Percentiles rank a stretch among this genome's conserved stretches.
Conservation (phyloP, 176 grass and related monocot species). For the Dendrocalamus sinicus region DNA sequence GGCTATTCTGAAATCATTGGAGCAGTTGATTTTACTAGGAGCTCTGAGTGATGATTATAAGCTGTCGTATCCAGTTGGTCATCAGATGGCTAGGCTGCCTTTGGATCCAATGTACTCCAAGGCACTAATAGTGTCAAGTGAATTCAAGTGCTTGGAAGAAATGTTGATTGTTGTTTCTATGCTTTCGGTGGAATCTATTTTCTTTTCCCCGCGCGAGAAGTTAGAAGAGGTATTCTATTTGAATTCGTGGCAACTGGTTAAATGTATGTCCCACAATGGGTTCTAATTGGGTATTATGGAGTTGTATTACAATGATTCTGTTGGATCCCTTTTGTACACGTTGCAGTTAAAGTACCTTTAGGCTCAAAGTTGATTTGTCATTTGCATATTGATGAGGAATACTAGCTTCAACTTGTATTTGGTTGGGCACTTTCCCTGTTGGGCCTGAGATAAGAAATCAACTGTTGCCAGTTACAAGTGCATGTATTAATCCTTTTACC, state of each 20-base stretch:
- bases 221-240: constrained; percentile 78
- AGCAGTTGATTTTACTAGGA: constrained; percentile 80
- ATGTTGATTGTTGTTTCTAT: constrained; percentile 97
- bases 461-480: not conserved
- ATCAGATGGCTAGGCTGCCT: constrained; percentile 88
- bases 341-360: constrained; percentile 15
- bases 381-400: not conserved
- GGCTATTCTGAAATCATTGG: constrained; percentile 92
- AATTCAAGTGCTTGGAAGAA: constrained; percentile 97
- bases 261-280: not conserved
- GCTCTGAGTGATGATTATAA: constrained; percentile 90
- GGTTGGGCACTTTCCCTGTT: not conserved
- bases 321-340: not conserved
- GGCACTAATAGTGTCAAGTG: constrained; percentile 70
- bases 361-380: not conserved
- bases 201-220: constrained; percentile 83
- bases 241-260: not conserved
- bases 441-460: not conserved
- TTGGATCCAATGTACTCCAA: constrained; percentile 98
- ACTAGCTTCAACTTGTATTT: constrained; percentile 8
- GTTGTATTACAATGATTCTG: not conserved
- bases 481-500: constrained; percentile 14
- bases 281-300: not conserved
- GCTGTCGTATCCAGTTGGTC: constrained; percentile 78
- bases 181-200: constrained; percentile 98